These are phyloP conservation scores for Spongispora temasekensis DNA, from an alignment of 1,284 basidiomycete genomes.

Conservation along the genomic window DNA sequence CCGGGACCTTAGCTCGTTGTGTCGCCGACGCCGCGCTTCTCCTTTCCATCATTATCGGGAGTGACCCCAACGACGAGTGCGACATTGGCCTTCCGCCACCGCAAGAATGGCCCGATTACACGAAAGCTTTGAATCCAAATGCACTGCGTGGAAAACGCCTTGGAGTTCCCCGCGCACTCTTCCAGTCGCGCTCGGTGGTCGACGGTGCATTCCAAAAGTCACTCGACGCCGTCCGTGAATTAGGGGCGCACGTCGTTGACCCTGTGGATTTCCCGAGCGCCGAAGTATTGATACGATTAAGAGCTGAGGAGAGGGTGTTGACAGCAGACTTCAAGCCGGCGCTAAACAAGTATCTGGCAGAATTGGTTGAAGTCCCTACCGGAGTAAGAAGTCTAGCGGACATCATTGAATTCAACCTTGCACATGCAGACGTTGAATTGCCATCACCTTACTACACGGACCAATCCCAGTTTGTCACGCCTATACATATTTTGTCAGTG, in stretches of 20 bases:
- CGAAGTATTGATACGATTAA: conserved; percentile 33
- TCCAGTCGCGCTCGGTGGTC: conserved; percentile 10
- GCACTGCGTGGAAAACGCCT: conserved; percentile 43
- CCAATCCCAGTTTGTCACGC: conserved; percentile 43
- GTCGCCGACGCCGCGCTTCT: conserved; percentile 49
- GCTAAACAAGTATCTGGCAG: conserved; percentile 39
- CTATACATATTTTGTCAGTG: conserved; percentile 7
- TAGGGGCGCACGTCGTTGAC: conserved; percentile 47
- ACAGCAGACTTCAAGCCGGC: conserved; percentile 47
- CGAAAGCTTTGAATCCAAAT: conserved; percentile 36
- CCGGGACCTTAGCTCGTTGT: conserved; percentile 48
- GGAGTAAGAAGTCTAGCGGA: conserved; percentile 38
- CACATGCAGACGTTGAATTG: conserved; percentile 42
- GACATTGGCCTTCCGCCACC: conserved; percentile 48
- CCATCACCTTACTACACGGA: conserved; percentile 41
- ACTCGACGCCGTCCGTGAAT: conserved; percentile 37
- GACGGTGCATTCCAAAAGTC: conserved; percentile 39
- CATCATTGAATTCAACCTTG: conserved; percentile 47
- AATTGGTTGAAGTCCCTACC: conserved; percentile 29
- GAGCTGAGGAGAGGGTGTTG: conserved; percentile 40
- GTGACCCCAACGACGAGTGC: conserved; percentile 42
- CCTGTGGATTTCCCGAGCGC: conserved; percentile 44
- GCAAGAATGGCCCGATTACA: conserved; percentile 42
- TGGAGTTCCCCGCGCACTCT: conserved; percentile 41
- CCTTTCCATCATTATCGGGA: conserved; percentile 45